Base-by-base conservation (phyloP, 225 moss, liverwort and hornwort genomes). In the Bryum argenteum region DNA sequence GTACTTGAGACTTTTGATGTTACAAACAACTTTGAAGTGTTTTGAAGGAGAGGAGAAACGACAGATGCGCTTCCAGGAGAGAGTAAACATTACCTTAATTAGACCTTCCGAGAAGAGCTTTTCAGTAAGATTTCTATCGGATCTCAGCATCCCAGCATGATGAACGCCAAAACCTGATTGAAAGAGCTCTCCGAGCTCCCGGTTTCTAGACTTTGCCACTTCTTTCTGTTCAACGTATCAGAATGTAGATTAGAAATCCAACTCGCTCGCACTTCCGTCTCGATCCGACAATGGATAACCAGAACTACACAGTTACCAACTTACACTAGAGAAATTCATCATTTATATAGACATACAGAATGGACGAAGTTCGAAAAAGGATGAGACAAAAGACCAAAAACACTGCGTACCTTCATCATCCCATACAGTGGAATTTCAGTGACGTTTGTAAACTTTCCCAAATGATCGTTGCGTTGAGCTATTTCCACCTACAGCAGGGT, bases 101-200 rank as follows among this genome's bases (percentile, higher is more conserved):
- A 98, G 76, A 48, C 97, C 97, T 67, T 85, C 94, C 37, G 89
- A 91, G 66, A 98, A 98, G 48, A 94, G 94, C 42, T 89, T 85
- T 66, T 98, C 94, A 40, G 92, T 88, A 63, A 98, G 85, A 78
- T 79, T 94, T 45, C 97, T 87, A 83, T 98, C 97, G 61, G 92
- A 88, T 48, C 94, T 90, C 58, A 98, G 85, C 94, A 98, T 98
- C 50, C 94, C 94, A 73, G 97, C 97, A 86, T 98, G 97, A 77
- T 98, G 97, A 58, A 94, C 87, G 77, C 97, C 97, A 65, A 98
- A 98, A 61, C 90, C 85, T 26, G 86, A 91, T 82, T 84, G 85
- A 67, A 94, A 91, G 19, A 98, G 89, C 69, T 94, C 92, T 75
- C 69, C 94, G 15, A 98, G 78, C 85, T 98, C 97, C 70, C 92